phyloP scores from a whole-genome alignment of 345 rosid genomes.

The Gossypium raimondii region DNA sequence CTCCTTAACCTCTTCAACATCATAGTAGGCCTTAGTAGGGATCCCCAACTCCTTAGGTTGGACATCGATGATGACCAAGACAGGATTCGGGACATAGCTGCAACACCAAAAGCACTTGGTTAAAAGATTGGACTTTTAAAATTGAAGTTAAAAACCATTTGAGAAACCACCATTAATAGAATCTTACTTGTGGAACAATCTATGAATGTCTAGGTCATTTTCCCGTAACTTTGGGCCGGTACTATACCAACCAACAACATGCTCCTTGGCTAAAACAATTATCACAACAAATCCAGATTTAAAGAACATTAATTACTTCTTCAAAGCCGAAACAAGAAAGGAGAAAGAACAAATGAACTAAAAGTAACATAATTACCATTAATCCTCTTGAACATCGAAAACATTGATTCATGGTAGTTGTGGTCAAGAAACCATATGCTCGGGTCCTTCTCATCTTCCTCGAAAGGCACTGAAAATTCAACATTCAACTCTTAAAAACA shows the following conservation, averaged over 20 bases:
- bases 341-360: not conserved
- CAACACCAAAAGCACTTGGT: constrained; percentile 17
- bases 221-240: constrained; percentile 90
- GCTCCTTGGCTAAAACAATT: constrained; percentile 78
- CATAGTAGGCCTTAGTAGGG: constrained; percentile 83
- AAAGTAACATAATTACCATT: constrained; percentile 43
- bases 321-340: not conserved
- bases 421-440: constrained; percentile 97
- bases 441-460: constrained; percentile 91
- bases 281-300: constrained; percentile 5
- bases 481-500: constrained; percentile 4
- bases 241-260: constrained; percentile 97
- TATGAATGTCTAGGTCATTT: constrained; percentile 85
- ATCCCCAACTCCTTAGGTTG: constrained; percentile 88
- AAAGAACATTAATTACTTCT: not conserved
- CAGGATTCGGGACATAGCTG: constrained; percentile 89
- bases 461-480: constrained; percentile 74
- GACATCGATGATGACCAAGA: constrained; percentile 88
- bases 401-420: constrained; percentile 95
- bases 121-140: not conserved
- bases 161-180: not conserved
- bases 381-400: constrained; percentile 95
- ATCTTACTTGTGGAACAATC: constrained; percentile 64
- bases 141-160: not conserved
- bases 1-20: constrained; percentile 82